Evolutionary conservation across 2,329 filamentous ascomycete genomes (phyloP), one percentile per base, ranked within the genome.

Genomic region (Cladosporium sp.): DNA sequence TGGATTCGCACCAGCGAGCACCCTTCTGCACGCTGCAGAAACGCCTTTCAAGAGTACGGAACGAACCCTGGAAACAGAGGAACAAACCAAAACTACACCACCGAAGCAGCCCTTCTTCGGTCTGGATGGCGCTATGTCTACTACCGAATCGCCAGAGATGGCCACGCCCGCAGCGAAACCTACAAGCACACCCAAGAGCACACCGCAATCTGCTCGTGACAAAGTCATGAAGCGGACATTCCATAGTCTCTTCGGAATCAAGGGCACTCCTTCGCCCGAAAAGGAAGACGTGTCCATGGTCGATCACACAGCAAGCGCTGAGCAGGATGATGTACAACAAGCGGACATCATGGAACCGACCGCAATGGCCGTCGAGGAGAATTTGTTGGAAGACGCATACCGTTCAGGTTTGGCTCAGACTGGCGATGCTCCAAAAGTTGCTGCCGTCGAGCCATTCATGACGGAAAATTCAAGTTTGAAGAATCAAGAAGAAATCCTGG

Each of bases 201-300:
- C 67, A 22, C 67, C 67, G 11, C 65, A 68, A 22, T 70, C 56
- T 14, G 47, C 30, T 3, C 39, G 61, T n/a, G 67, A 71, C 12
- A 52, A 62, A 3, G 62, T 69, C 43, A 70, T 70, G 69, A 62
- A 59, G 30, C 61, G 60, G 59, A 71, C 69, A 0, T 69, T 66
- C 36, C 62, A 61, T 37, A 71, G 69, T 50, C 58, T 72, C 14
- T 72, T 71, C 39, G 69, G 69, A 14, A 67, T 70, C 43, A 61
- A 54, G 37, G 61, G 59, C 8, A 67, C 67, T n/a, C 67, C 66
- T 14, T 64, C 64, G 7, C 63, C 65, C 12, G 62, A 64, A 43
- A 61, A 61, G 22, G 61, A 62, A 37, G 56, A 59, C 34, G 7
- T 40, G 11, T 1, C 11, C 22, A 20, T 20, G 11, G 19, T n/a